These are phyloP conservation scores for Extremus antarcticus DNA, from an alignment of 495 filamentous ascomycete genomes.

Conservation along the genomic window DNA sequence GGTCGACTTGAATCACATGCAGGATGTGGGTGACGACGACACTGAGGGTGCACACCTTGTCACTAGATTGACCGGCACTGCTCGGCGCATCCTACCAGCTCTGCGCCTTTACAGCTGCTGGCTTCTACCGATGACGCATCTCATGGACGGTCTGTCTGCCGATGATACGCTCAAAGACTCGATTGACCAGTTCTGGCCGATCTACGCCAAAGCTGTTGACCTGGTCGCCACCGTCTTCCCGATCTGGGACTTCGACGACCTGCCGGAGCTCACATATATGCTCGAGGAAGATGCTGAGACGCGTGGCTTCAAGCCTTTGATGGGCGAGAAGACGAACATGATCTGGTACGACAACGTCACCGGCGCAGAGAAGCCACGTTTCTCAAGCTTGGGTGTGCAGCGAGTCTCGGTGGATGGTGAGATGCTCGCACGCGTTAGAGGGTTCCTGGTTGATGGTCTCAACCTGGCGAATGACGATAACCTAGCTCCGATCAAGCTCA, in stretches of 20 bases:
- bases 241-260: slow-evolving; percentile 24
- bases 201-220: slow-evolving; percentile 11
- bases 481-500: slow-evolving; percentile 22
- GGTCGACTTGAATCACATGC: slow-evolving; percentile 25
- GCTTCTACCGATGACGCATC: slow-evolving; percentile 44
- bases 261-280: slow-evolving; percentile 54
- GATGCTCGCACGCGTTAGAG: slow-evolving; percentile 58
- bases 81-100: slow-evolving; percentile 55
- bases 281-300: slow-evolving; percentile 69
- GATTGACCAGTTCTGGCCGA: slow-evolving; percentile 27
- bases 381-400: slow-evolving; percentile 44
- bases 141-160: slow-evolving; percentile 30
- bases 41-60: slow-evolving; percentile 20
- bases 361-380: slow-evolving; percentile 39
- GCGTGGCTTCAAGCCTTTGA: slow-evolving; percentile 61
- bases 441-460: slow-evolving; percentile 56
- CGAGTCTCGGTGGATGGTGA: slow-evolving; percentile 55
- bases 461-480: slow-evolving; percentile 45
- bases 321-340: slow-evolving; percentile 37
- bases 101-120: slow-evolving; percentile 66
- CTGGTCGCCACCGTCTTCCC: slow-evolving; percentile 10
- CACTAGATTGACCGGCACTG: slow-evolving; percentile 51
- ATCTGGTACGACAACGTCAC: slow-evolving; percentile 29
- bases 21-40: slow-evolving; percentile 1
- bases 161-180: slow-evolving; percentile 44